These are phyloP conservation scores for Fusarium keratoplasticum DNA, from an alignment of 2,329 filamentous ascomycete genomes.

Conservation along the genomic window DNA sequence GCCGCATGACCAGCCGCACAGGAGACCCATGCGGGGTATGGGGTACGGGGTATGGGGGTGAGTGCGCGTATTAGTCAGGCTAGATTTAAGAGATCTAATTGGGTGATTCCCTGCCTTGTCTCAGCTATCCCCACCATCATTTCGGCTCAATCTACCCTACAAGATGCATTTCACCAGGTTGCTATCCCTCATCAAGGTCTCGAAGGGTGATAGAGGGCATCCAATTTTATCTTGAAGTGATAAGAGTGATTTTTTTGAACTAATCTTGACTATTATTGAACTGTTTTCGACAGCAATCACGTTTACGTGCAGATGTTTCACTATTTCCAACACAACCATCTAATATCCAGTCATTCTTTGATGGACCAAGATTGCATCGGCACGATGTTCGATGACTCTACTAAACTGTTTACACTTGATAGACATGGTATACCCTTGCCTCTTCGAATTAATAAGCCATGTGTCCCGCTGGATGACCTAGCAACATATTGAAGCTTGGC, in stretches of 20 bases:
- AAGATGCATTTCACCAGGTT: not conserved
- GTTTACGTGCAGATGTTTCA: not conserved
- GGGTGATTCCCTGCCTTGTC: not conserved
- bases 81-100: not conserved
- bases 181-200: not conserved
- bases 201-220: not conserved
- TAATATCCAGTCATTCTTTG: too few species aligned
- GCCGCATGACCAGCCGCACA: not conserved
- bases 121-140: not conserved
- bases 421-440: not conserved
- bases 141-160: not conserved
- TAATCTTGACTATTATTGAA: not conserved
- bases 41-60: not conserved
- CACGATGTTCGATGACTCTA: not conserved
- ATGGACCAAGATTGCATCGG: not conserved
- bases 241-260: not conserved
- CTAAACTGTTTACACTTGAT: not conserved
- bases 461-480: not conserved
- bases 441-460: not conserved
- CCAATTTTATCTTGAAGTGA: not conserved
- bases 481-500: not conserved
- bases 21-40: conserved; percentile 1
- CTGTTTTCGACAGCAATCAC: too few species aligned
- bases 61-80: not conserved
- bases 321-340: not conserved